A percentile compares a stretch with the other conserved stretches of the same genome.
phyloP scores from a whole-genome alignment of 2,329 filamentous ascomycete species.

The Elsinoe necatrix region DNA sequence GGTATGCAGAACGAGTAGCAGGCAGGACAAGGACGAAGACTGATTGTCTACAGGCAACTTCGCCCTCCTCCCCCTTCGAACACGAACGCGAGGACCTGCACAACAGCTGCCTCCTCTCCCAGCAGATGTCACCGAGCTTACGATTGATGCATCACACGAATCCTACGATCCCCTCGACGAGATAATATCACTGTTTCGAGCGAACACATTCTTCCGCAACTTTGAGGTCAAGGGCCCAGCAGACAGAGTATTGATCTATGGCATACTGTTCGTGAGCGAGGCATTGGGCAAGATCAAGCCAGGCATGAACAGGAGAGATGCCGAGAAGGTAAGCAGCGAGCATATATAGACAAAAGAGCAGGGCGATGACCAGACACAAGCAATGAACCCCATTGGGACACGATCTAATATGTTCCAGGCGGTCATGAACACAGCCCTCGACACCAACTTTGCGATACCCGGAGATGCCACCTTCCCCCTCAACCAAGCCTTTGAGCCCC shows the following conservation, averaged over 20 bases:
- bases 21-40: background rate
- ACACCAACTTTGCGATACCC: conserved; percentile 86
- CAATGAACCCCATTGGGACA: background rate
- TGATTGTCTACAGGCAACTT: conserved; percentile 61
- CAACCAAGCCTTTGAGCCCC: conserved; percentile 93
- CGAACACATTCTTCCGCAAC: conserved; percentile 98
- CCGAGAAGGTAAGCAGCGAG: conserved; percentile 48
- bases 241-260: conserved; percentile 90
- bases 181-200: conserved; percentile 83
- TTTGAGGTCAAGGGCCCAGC: conserved; percentile 97
- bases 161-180: conserved; percentile 97
- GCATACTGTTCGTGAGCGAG: conserved; percentile 89
- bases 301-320: conserved; percentile 54
- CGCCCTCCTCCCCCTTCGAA: conserved; percentile 86
- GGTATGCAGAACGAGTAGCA: conserved; percentile 33
- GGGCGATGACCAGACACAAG: background rate
- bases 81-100: conserved; percentile 88
- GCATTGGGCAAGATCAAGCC: conserved; percentile 82
- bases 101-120: conserved; percentile 63
- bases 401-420: conserved; percentile 43
- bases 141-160: conserved; percentile 71
- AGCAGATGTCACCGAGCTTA: conserved; percentile 46
- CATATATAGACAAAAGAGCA: background rate
- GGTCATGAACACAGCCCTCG: conserved; percentile 81
- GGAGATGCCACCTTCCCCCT: conserved; percentile 88